phyloP scores from a whole-genome alignment of 208 protist species.

The Acanthamoeba royreba region DNA sequence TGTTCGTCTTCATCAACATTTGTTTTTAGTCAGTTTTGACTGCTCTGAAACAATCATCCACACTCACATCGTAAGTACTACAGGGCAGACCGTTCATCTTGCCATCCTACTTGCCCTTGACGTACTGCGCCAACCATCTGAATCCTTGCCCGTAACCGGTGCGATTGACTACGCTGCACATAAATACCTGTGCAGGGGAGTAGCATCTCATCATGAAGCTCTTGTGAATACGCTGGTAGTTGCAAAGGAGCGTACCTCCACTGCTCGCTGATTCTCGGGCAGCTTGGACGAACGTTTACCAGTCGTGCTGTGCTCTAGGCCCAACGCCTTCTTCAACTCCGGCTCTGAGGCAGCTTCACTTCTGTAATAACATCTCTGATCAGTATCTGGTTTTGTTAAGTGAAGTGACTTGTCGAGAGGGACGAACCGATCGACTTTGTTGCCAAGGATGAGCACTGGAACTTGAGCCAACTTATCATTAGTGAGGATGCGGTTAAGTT shows the following conservation, averaged over 20 bases:
- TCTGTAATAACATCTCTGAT: slow-evolving; percentile 38
- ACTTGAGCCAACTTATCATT: slow-evolving; percentile 91
- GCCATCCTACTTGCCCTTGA: background rate
- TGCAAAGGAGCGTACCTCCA: background rate
- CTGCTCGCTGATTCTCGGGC: background rate
- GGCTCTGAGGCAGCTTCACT: slow-evolving; percentile 91
- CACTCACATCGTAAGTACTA: no score
- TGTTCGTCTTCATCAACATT: no score
- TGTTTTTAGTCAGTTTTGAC: no score
- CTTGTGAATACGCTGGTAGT: background rate
- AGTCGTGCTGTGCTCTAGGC: slow-evolving; percentile 87
- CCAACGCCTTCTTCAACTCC: slow-evolving; percentile 89
- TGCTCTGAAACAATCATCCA: no score
- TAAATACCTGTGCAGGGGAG: slow-evolving; percentile 97
- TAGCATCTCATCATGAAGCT: slow-evolving; percentile 84
- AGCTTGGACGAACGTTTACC: background rate
- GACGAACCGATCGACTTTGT: slow-evolving; percentile 96
- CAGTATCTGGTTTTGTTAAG: background rate
- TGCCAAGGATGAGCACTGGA: slow-evolving; percentile 99
- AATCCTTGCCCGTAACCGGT: slow-evolving; percentile 95
- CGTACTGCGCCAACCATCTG: background rate
- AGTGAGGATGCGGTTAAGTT: slow-evolving; percentile 91
- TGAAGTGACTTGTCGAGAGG: background rate
- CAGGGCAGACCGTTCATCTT: no score
- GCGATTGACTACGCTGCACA: slow-evolving; percentile 97